These are phyloP conservation scores for Schizonepeta tenuifolia DNA, from an alignment of 257 asterid genomes.

Conservation along the genomic window DNA sequence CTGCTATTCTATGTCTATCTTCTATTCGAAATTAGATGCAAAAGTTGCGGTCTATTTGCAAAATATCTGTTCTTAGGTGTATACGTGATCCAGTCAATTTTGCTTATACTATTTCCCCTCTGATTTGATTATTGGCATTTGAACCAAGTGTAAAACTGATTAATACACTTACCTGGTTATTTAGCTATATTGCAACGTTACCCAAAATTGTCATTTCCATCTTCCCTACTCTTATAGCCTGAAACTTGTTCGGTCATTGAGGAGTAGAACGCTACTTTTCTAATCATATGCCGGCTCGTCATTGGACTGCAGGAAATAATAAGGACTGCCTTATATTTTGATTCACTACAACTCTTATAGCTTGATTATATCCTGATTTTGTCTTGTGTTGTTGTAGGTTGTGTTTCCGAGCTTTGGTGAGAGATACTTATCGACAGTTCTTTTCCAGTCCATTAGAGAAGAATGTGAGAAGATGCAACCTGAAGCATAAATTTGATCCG, in stretches of 20 bases:
- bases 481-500: slow-evolving; percentile 46
- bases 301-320: neutral
- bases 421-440: slow-evolving; percentile 82
- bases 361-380: slow-evolving; percentile 1
- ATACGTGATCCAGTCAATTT: neutral
- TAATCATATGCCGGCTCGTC: neutral
- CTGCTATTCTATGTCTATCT: slow-evolving; percentile 19
- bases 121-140: neutral
- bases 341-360: neutral
- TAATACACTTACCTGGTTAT: neutral
- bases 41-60: slow-evolving; percentile 5
- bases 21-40: slow-evolving; percentile 9
- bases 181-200: neutral
- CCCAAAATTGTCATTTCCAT: neutral
- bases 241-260: neutral
- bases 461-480: slow-evolving; percentile 92
- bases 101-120: neutral
- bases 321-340: neutral
- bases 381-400: slow-evolving; percentile 52
- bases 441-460: slow-evolving; percentile 90
- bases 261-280: too few species aligned
- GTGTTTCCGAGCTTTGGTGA: slow-evolving; percentile 98
- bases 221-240: neutral
- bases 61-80: slow-evolving; percentile 7
- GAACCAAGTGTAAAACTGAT: neutral